Base-by-base conservation (phyloP, 108 stramenopile species). In the Stephanodiscus triporus region DNA sequence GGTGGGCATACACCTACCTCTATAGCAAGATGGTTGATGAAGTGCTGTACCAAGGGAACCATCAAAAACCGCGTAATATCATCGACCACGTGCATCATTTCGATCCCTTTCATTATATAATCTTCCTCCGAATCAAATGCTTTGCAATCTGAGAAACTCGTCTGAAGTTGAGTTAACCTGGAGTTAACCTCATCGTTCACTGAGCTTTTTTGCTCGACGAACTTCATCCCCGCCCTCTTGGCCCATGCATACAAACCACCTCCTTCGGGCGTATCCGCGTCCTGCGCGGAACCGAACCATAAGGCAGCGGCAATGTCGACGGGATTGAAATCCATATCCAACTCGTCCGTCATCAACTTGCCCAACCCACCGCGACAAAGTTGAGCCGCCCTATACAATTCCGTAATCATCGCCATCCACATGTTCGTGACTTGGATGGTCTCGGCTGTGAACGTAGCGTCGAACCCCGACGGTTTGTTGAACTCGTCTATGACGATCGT, bases 301-400 rank as follows among this genome's bases (percentile, higher is more conserved):
- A 90, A 76, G 5, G 85, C 93, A 23, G 91, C 88, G 19, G 90
- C 93, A 19, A 76, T 73, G 66, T 94, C 93, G 48, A 94, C 56
- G 32, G 67, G 34, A 54, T 66, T 54, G 63, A 64, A 62, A 53
- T 56, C 55, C 9, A 75, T 30, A 1, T 19, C n/a, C n/a, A n/a
- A n/a, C n/a, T n/a, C n/a, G n/a, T n/a, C n/a, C n/a, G n/a, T n/a
- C 42, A 22, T 53, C 37, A 10, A 9, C 10, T 8, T 11, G 9
- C 14, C 43, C 16, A 3, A 4, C 43, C 68, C 63, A 23, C 81
- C 62, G 37, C 88, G 77, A 26, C 79, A 65, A n/a, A 56, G 50
- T 49, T 17, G 22, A 1, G 76, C 81, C n/a, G 89, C 80, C 54
- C 80, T 54, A 53, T 91, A 86, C 45, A 94, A 40, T 17, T 80